Evolutionary conservation across 345 rosid genomes (phyloP).

Genomic region (Viola odorata): DNA sequence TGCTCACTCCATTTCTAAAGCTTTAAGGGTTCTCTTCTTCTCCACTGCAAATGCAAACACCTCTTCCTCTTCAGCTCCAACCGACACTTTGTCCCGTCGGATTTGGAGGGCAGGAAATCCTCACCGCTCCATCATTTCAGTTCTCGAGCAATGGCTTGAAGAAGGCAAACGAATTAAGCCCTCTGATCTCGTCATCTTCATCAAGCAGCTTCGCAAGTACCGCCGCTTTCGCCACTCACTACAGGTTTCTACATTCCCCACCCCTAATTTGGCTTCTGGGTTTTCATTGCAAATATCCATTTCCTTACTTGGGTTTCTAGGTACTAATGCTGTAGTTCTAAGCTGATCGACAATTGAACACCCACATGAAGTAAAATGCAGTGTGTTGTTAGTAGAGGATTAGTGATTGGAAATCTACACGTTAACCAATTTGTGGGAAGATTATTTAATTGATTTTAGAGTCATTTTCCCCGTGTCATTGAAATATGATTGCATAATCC

Average conservation of each 20-base stretch:
- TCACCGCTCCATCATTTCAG: conserved; percentile 23
- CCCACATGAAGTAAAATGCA: neutral
- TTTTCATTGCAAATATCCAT: neutral
- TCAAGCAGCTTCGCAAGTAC: conserved; percentile 36
- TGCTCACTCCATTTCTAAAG: neutral
- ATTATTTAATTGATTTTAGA: neutral
- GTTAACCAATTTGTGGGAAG: neutral
- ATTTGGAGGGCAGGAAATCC: conserved; percentile 34
- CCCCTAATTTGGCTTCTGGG: neutral
- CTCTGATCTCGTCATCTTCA: conserved; percentile 24
- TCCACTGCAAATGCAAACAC: conserved; percentile 11
- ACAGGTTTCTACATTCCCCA: conserved; percentile 25
- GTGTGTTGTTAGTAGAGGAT: neutral
- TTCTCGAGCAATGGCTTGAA: conserved; percentile 52
- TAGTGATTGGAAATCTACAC: neutral
- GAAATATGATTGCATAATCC: neutral
- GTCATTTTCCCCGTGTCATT: neutral
- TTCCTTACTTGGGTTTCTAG: neutral
- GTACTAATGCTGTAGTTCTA: neutral
- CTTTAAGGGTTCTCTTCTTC: conserved; percentile 8
- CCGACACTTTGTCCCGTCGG: conserved; percentile 31
- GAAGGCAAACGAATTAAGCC: conserved; percentile 31
- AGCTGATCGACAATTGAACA: neutral
- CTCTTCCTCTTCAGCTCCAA: conserved; percentile 13
- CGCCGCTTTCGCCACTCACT: conserved; percentile 46